Evolutionary conservation across 1,284 basidiomycete genomes (phyloP).

Genomic region (Peniophora sp.): DNA sequence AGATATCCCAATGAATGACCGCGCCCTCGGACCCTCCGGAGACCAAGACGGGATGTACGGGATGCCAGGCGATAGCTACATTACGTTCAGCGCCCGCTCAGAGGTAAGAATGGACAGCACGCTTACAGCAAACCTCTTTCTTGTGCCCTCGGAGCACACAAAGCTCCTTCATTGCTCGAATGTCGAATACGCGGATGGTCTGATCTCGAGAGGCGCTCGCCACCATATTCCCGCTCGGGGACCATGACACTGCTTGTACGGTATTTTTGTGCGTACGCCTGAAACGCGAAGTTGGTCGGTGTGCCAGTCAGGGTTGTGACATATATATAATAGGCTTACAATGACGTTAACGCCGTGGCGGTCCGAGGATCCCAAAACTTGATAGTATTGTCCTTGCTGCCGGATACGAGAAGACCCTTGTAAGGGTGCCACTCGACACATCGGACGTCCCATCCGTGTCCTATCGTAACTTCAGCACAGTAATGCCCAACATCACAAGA

Average conservation of each 20-base stretch:
- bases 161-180: slow-evolving; percentile 95
- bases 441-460: slow-evolving; percentile 98
- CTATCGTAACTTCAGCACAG: slow-evolving; percentile 25
- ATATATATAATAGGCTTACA: slow-evolving; percentile 37
- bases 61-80: slow-evolving; percentile 90
- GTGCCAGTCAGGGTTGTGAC: too few species aligned
- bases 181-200: slow-evolving; percentile 94
- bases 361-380: slow-evolving; percentile 99
- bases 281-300: not conserved
- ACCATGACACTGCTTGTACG: slow-evolving; percentile 89
- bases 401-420: slow-evolving; percentile 89
- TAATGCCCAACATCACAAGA: not conserved
- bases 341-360: slow-evolving; percentile 77
- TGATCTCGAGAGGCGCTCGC: slow-evolving; percentile 94
- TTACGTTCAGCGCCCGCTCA: not conserved
- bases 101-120: not conserved
- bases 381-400: slow-evolving; percentile 96
- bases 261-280: slow-evolving; percentile 98
- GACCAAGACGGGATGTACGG: slow-evolving; percentile 84
- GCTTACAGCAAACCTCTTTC: slow-evolving; percentile 95
- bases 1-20: slow-evolving; percentile 89
- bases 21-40: slow-evolving; percentile 92
- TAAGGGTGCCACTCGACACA: slow-evolving; percentile 98
- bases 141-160: slow-evolving; percentile 89
- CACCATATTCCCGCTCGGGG: slow-evolving; percentile 86